Evolutionary conservation across 2,329 filamentous ascomycete genomes (phyloP).

Genomic region (Trichoderma sp.): DNA sequence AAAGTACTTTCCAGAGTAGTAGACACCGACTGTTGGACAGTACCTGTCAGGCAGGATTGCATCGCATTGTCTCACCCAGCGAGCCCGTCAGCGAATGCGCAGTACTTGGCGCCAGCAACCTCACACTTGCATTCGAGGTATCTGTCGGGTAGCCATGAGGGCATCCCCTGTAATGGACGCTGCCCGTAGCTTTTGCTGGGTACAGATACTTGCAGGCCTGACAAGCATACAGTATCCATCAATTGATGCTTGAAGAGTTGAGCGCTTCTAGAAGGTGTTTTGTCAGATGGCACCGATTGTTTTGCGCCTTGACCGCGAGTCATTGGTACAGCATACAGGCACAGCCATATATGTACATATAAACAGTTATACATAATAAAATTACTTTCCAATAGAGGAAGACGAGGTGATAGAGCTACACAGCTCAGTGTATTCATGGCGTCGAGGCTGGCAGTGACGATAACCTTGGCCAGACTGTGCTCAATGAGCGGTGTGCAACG

Average conservation of each 20-base stretch:
- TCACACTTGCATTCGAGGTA: neutral
- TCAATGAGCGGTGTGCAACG: constrained; percentile 21
- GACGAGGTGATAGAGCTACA: neutral
- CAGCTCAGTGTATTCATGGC: neutral
- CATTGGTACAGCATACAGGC: neutral
- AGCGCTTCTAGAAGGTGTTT: constrained; percentile 9
- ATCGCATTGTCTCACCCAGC: neutral
- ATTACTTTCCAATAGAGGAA: neutral
- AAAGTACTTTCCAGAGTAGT: neutral
- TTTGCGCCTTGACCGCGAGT: neutral
- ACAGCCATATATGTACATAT: neutral
- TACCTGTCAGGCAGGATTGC: constrained; percentile 4
- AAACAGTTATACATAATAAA: no score
- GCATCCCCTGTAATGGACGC: neutral
- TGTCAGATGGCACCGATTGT: neutral
- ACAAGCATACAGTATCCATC: neutral
- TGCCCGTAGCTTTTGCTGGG: neutral
- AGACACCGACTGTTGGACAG: constrained; percentile 8
- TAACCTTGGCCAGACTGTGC: constrained; percentile 23
- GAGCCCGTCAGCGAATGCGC: neutral
- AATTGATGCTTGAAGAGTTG: neutral
- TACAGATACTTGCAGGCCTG: neutral
- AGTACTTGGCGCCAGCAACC: neutral
- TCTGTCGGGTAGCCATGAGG: neutral
- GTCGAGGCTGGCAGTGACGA: constrained; percentile 30